These are phyloP conservation scores for Pseudocercospora ulei DNA, from an alignment of 2,329 filamentous ascomycete genomes.

Conservation along the genomic window DNA sequence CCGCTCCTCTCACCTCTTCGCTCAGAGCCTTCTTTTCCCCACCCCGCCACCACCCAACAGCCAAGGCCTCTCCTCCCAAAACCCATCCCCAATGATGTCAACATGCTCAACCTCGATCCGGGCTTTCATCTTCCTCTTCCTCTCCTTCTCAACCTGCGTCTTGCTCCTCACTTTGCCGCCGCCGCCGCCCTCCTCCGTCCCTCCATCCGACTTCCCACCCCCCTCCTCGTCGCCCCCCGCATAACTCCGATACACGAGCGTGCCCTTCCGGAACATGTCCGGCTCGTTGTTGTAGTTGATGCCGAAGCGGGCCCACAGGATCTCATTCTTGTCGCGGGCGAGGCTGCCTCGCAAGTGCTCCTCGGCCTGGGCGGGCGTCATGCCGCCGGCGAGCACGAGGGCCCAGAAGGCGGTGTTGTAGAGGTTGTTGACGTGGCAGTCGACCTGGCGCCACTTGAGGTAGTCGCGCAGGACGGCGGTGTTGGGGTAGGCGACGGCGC, in stretches of 20 bases:
- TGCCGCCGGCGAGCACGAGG: conserved; percentile 65
- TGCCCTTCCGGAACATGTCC: conserved; percentile 88
- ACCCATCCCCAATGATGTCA: conserved; percentile 91
- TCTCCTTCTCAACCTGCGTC: conserved; percentile 73
- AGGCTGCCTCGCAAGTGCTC: conserved; percentile 70
- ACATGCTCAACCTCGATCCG: conserved; percentile 72
- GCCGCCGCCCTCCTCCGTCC: background rate
- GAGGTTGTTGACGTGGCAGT: conserved; percentile 97
- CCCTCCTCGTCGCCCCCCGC: background rate
- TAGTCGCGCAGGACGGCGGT: conserved; percentile 80
- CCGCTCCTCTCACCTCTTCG: no score
- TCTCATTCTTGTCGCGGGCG: conserved; percentile 87
- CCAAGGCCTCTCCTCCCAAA: conserved; percentile 85
- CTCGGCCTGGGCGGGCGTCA: conserved; percentile 70
- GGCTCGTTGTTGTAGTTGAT: conserved; percentile 98
- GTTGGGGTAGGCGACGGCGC: conserved; percentile 81
- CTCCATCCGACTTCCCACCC: background rate
- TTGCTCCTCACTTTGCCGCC: conserved; percentile 38
- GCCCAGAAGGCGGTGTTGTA: conserved; percentile 98
- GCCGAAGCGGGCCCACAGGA: conserved; percentile 74
- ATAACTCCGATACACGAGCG: conserved; percentile 61
- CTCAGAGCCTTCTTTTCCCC: no score
- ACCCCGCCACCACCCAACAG: conserved; percentile 32
- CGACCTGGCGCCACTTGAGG: conserved; percentile 91
- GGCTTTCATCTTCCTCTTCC: conserved; percentile 70